Conservation (phyloP, 495 filamentous ascomycete species). For the Trichodelitschia bisporula region DNA sequence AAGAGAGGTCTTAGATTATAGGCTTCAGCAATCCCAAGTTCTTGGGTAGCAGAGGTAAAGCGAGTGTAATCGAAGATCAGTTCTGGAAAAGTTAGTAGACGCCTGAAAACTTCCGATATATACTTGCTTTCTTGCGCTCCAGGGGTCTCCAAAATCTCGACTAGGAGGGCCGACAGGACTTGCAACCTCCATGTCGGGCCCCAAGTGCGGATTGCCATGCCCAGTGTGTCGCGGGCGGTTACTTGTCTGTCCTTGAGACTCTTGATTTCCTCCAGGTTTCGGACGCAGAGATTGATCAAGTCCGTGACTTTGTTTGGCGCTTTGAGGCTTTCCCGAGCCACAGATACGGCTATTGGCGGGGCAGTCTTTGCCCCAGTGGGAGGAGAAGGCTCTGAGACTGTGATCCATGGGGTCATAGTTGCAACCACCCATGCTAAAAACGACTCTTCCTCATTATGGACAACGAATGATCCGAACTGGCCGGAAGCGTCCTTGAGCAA, state of each 20-base stretch:
- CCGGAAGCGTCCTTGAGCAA: conserved; percentile 19
- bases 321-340: conserved; percentile 56
- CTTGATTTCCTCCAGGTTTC: conserved; percentile 32
- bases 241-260: conserved; percentile 26
- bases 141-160: conserved; percentile 21
- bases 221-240: conserved; percentile 27
- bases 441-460: conserved; percentile 29
- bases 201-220: conserved; percentile 61
- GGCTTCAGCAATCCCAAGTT: conserved; percentile 20
- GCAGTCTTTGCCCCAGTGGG: conserved; percentile 22
- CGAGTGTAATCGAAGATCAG: conserved; percentile 21
- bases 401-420: conserved; percentile 58
- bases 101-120: neutral
- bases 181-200: conserved; percentile 48
- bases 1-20: conserved; percentile 20
- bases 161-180: conserved; percentile 41
- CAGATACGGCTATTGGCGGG: conserved; percentile 26
- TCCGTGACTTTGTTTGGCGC: conserved; percentile 44
- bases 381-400: no score
- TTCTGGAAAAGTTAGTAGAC: conserved; percentile 12
- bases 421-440: conserved; percentile 57
- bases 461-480: conserved; percentile 26
- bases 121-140: conserved; percentile 8
- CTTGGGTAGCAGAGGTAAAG: conserved; percentile 28
- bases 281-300: conserved; percentile 37